Conservation (phyloP, 108 stramenopile species). For the Cyclotella kingstonii region DNA sequence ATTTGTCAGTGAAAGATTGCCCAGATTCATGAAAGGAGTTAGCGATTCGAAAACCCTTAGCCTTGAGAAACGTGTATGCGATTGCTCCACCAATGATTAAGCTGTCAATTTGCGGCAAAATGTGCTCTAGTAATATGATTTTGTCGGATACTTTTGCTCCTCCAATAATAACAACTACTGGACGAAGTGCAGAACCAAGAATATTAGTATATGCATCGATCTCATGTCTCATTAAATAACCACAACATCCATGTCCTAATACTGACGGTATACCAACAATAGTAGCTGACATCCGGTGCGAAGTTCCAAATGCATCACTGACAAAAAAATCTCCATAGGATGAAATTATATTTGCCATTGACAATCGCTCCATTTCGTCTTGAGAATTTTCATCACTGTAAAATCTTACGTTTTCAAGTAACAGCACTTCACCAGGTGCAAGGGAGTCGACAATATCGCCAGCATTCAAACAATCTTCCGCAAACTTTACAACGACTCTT, state of each 20-base stretch:
- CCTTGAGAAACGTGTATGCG: conserved; percentile 97
- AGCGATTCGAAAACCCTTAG: conserved; percentile 75
- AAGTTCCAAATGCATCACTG: conserved; percentile 99
- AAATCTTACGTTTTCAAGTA: conserved; percentile 97
- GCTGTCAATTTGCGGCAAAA: conserved; percentile 87
- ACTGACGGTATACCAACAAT: conserved; percentile 57
- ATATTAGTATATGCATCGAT: conserved; percentile 82
- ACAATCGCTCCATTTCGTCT: conserved; percentile 18
- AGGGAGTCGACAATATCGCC: conserved; percentile 36
- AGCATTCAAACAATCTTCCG: conserved; percentile 68
- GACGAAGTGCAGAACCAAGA: conserved; percentile 57
- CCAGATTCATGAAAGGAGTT: conserved; percentile 85
- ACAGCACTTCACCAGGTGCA: conserved; percentile 57
- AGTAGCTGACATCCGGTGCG: conserved; percentile 87
- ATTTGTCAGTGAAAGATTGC: conserved; percentile 34
- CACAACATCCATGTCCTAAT: conserved; percentile 48
- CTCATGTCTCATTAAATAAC: conserved; percentile 77
- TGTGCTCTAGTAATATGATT: conserved; percentile 87
- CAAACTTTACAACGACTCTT: conserved; percentile 59
- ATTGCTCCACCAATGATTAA: conserved; percentile 95
- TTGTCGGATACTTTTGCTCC: conserved; percentile 99
- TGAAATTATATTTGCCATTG: conserved; percentile 49
- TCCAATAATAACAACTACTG: conserved; percentile 91
- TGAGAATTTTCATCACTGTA: conserved; percentile 79
- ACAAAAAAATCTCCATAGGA: conserved; percentile 78